A percentile compares a stretch with the other conserved stretches of the same genome.
These are phyloP conservation scores for Asterochloris erici DNA, from an alignment of 139 green algal species.

Conservation along the genomic window DNA sequence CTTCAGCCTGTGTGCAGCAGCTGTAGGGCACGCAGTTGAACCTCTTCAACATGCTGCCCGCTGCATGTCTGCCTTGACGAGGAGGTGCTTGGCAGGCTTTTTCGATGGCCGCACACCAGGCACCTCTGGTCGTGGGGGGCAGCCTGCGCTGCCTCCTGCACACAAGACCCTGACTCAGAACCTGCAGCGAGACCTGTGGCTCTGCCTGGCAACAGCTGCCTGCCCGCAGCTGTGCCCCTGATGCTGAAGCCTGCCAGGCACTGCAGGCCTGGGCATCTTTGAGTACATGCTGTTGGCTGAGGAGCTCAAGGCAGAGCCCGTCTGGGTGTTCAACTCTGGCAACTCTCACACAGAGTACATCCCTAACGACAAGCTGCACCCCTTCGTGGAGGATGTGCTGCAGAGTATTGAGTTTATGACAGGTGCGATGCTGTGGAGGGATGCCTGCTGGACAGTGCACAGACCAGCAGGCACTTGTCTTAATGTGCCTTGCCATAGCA, in stretches of 20 bases:
- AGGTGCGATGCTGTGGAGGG: no score
- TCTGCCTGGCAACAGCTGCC: neutral
- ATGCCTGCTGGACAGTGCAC: no score
- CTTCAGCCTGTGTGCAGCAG: no score
- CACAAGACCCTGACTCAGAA: neutral
- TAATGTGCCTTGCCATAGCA: no score
- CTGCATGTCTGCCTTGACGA: no score
- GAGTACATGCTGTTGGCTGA: conserved; percentile 69
- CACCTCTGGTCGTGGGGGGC: no score
- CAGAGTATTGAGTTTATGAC: neutral
- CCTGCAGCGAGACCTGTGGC: neutral
- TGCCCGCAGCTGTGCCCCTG: neutral
- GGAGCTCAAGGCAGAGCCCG: conserved; percentile 47
- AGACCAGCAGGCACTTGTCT: no score
- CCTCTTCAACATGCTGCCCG: no score
- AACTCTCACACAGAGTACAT: conserved; percentile 39
- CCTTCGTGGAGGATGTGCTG: conserved; percentile 4
- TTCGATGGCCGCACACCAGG: no score
- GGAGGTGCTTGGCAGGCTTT: no score
- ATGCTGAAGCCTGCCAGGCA: neutral
- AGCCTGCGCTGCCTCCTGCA: no score
- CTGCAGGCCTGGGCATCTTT: conserved; percentile 51
- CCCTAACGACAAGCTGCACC: conserved; percentile 3
- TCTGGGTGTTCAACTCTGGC: conserved; percentile 66
- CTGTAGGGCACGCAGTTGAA: no score